These are phyloP conservation scores for Picochlorum sp. DNA, from an alignment of 139 green algal genomes.

Conservation along the genomic window DNA sequence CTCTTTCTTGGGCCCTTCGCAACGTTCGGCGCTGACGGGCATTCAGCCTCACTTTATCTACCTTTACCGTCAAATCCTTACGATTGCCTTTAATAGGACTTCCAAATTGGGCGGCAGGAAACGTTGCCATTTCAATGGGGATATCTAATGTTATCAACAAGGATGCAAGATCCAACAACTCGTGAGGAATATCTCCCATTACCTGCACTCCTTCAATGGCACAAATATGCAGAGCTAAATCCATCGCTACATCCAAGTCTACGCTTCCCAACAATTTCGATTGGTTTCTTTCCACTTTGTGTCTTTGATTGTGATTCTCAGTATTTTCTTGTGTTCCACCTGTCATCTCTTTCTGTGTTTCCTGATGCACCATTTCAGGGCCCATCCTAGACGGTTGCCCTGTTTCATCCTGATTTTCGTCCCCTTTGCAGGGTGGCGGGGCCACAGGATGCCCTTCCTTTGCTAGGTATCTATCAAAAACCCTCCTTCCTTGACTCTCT, in stretches of 20 bases:
- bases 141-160: background rate
- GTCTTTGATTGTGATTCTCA: too few species aligned
- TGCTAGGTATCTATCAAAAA: too few species aligned
- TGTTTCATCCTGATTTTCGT: too few species aligned
- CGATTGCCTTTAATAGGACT: background rate
- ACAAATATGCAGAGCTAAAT: background rate
- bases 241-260: background rate
- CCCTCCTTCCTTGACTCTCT: too few species aligned
- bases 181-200: background rate
- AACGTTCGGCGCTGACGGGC: constrained; percentile 28
- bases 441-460: too few species aligned
- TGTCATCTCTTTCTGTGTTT: too few species aligned
- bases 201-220: background rate
- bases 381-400: too few species aligned
- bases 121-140: background rate
- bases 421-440: too few species aligned
- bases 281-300: background rate
- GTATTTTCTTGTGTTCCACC: too few species aligned
- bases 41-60: constrained; percentile 9
- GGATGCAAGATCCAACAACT: background rate
- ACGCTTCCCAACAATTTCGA: background rate
- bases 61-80: background rate
- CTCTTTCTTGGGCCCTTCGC: constrained; percentile 25
- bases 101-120: background rate
- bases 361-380: too few species aligned